Percentiles rank a stretch among this genome's conserved stretches.
Conservation (phyloP, 345 rosid genomes). For the Citrus maxima region DNA sequence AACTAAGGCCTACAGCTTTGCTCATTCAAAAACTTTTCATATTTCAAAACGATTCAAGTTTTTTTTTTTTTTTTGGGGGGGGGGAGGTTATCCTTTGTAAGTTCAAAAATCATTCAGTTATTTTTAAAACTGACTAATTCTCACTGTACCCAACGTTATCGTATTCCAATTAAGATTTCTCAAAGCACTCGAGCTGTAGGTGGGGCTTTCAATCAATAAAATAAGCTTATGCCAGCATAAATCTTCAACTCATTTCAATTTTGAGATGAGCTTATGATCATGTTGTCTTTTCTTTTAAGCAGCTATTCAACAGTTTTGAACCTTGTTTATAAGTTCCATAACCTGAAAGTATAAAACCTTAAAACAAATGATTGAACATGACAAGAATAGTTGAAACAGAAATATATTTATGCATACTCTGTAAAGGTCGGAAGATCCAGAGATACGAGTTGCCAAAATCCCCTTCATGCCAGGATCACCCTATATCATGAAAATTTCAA, state of each 20-base stretch:
- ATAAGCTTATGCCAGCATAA: background rate
- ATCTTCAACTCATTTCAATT: background rate
- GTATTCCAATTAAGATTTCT: background rate
- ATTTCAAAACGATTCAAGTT: no score
- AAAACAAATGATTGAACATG: background rate
- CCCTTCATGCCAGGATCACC: slow-evolving; percentile 97
- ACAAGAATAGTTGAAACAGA: background rate
- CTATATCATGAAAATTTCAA: slow-evolving; percentile 27
- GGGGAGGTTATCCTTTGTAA: background rate
- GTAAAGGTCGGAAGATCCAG: slow-evolving; percentile 91
- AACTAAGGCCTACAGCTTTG: no score
- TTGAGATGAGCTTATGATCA: background rate
- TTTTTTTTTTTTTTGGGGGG: no score
- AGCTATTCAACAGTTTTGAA: background rate
- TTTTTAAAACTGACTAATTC: background rate
- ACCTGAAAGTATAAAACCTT: background rate
- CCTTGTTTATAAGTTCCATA: background rate
- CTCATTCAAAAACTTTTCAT: no score
- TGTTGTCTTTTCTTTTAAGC: background rate
- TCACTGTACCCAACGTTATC: background rate
- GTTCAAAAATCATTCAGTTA: background rate
- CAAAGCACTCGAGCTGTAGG: background rate
- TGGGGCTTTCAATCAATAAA: background rate
- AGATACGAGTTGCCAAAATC: slow-evolving; percentile 74
- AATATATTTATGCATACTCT: slow-evolving; percentile 38